phyloP scores from a whole-genome alignment of 495 filamentous ascomycete genomes.

The Hypomontagnella monticulosa region DNA sequence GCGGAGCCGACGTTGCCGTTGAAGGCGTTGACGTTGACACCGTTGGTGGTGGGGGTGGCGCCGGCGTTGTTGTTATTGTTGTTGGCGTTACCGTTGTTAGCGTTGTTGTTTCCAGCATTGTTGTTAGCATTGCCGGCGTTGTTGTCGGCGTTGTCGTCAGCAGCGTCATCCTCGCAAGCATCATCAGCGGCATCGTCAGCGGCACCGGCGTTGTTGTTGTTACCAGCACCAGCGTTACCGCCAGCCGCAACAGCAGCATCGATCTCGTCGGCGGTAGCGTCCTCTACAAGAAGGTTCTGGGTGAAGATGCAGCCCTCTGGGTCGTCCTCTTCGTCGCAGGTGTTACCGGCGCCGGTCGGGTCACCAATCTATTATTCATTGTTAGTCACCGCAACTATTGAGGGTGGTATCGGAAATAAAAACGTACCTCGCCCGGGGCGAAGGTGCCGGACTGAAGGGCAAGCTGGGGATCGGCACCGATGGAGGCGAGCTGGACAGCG shows the following conservation, averaged over 20 bases:
- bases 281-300: constrained; percentile 66
- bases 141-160: constrained; percentile 46
- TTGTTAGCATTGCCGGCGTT: constrained; percentile 16
- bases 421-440: constrained; percentile 62
- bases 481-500: constrained; percentile 62
- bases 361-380: constrained; percentile 57
- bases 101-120: neutral
- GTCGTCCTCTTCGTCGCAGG: constrained; percentile 63
- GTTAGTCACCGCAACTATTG: neutral
- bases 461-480: constrained; percentile 66
- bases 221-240: constrained; percentile 17
- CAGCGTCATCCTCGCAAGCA: constrained; percentile 54
- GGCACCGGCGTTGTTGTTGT: constrained; percentile 2
- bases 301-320: constrained; percentile 69
- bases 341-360: constrained; percentile 65
- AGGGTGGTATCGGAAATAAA: neutral
- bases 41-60: constrained; percentile 25
- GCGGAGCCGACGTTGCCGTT: constrained; percentile 63
- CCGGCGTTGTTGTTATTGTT: neutral
- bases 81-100: constrained; percentile 34
- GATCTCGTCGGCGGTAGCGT: constrained; percentile 66
- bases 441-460: constrained; percentile 68
- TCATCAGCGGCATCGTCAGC: constrained; percentile 20
- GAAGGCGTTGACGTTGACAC: constrained; percentile 65
- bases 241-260: constrained; percentile 57